A percentile compares a stretch with the other conserved stretches of the same genome.
These are phyloP conservation scores for Lotus japonicus DNA, from an alignment of 306 rosid species.

Conservation along the genomic window DNA sequence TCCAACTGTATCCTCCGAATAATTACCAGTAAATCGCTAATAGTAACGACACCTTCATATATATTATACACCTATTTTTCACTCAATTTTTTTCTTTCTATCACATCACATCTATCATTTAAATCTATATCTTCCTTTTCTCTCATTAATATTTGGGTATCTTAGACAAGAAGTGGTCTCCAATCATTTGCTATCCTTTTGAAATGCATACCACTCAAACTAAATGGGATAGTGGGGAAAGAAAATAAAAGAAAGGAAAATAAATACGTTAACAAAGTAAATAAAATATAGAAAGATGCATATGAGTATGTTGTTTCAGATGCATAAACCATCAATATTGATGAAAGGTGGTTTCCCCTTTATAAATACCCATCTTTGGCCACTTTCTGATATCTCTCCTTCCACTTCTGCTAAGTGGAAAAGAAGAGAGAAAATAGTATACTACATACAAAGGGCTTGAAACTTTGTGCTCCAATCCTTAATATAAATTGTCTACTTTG, in stretches of 20 bases:
- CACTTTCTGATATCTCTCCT: slow-evolving; percentile 34
- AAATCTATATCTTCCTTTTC: too few species aligned
- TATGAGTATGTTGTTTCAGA: slow-evolving; percentile 1
- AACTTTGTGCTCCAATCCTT: slow-evolving; percentile 27
- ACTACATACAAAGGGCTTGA: slow-evolving; percentile 26
- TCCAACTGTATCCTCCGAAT: slow-evolving; percentile 30
- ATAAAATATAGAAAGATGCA: not conserved
- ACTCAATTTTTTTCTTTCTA: too few species aligned
- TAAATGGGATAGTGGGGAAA: not conserved
- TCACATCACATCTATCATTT: too few species aligned
- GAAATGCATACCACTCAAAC: slow-evolving; percentile 18
- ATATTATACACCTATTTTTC: too few species aligned
- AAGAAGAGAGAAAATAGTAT: not conserved
- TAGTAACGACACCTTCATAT: too few species aligned
- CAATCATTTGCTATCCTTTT: too few species aligned
- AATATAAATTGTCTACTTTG: slow-evolving; percentile 17
- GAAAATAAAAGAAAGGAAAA: not conserved
- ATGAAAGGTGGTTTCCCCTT: slow-evolving; percentile 36
- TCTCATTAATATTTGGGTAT: too few species aligned
- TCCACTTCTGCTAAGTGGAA: slow-evolving; percentile 23
- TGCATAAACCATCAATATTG: slow-evolving; percentile 20
- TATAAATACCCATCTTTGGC: slow-evolving; percentile 49
- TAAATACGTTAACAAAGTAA: not conserved
- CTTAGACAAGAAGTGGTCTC: too few species aligned
- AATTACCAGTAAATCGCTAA: too few species aligned